Evolutionary conservation across 2,329 filamentous ascomycete species (phyloP), one percentile per base, ranked within the genome.

Genomic region (Coniella vitis): DNA sequence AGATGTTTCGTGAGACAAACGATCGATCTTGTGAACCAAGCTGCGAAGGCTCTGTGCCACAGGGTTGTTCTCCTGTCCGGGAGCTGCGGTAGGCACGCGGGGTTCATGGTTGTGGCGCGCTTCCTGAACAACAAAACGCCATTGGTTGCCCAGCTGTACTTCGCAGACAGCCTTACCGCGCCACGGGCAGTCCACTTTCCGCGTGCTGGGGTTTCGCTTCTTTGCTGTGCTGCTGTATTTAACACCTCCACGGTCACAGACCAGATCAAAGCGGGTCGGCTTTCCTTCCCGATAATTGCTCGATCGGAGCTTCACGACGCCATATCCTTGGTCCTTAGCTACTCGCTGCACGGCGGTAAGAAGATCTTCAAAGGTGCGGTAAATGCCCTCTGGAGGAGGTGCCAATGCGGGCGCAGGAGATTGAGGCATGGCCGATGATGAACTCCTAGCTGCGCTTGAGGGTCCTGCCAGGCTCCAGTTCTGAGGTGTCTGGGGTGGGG

Each of bases 151-250:
- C 10, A 82, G 67, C 60, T 80, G 77, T 7, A 82, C 78, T 59
- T 82, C 78, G 54, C 78, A 82, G 19, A 82, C 78, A 20, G 78
- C 78, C 65, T 82, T 82, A 48, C 78, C 78, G 45, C 77, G 75
- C 67, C 79, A 82, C 10, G 78, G 78, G 49, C 78, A 82, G 61
- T 82, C 78, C 48, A 82, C 76, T 64, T 82, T 82, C 60, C 78
- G 76, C 38, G 78, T 82, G 47, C 76, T 80, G 1, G 78, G 78
- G 56, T 79, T 81, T 49, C 78, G 74, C 67, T 81, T 82, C 70
- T 81, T 81, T 7, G 78, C 78, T 1, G 78, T 82, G 63, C 78
- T 81, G 66, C 70, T 79, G 65, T 82, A 82, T 64, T 81, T 82
- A 60, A 82, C 78, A 52, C 78, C 78, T 47, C 78, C 78, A 36